Base-by-base conservation (phyloP, 1,284 basidiomycete genomes). In the Ceratobasidium sp. region DNA sequence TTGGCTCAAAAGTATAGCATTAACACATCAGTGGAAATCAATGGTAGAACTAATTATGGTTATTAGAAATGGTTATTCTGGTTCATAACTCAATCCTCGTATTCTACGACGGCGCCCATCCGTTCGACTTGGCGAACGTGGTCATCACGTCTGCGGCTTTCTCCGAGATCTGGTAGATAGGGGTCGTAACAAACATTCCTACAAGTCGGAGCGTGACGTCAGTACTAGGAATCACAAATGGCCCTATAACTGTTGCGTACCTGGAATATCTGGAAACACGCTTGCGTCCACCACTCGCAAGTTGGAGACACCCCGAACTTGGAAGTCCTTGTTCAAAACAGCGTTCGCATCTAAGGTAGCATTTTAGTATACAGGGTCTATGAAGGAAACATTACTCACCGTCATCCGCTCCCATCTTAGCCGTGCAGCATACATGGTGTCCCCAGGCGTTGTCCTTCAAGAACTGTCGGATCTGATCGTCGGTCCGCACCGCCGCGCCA, bases 121-220 rank as follows among this genome's bases (percentile, higher is more conserved):
- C 39, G 31, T 73, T 61, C 26, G 69, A 33, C 69, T 73, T 73
- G n/a, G 69, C 69, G n/a, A 73, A 73, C 35, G 69, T n/a, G n/a
- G 37, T 49, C 69, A 73, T 73, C 4, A 73, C 69, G 45, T 73
- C 69, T 2, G 69, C 69, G 2, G 69, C 69, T n/a, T 73, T 73
- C 45, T 73, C 69, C 7, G 69, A 73, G 26, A 73, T 73, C 33
- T 61, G 69, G 58, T 73, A 73, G 26, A 75, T 75, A 13, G 69
- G 69, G 13, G 69, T 73, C n/a, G 69, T 73, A 51, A 73, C 69
- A 60, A 73, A 73, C 69, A 73, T 73, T 20, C 69, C 69, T 73
- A 10, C 20, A 33, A 33, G 28, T 5, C 39, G 13, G 39, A 42
- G 35, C 28, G 10, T 8, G 53, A 28, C 53, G 20, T 33, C 8